Base-by-base conservation (phyloP, 2,329 filamentous ascomycete genomes). In the Ophiostoma novo-ulmi region DNA sequence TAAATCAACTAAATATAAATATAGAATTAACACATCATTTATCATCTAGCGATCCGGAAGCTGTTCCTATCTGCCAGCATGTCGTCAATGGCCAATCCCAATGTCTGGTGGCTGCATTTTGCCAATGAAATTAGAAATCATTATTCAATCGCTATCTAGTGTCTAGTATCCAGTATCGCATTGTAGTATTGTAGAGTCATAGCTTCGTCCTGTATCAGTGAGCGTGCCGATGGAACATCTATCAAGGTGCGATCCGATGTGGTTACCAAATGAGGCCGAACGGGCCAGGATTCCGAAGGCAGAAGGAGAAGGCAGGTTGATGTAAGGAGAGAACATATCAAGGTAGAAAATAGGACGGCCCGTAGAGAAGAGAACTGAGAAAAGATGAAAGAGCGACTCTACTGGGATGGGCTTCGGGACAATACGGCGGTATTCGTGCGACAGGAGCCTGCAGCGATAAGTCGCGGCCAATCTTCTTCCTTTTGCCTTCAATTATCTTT, bases 41-140 rank as follows among this genome's bases (percentile, higher is more conserved):
- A 48, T 48, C 44, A 48, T 17, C 26, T n/a, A 63, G 55, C 58
- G 58, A 63, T 63, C 58, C 58, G 58, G 58, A 63, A 63, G 58
- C 26, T 31, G 58, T 35, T 63, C 26, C 58, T 63, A 35, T 58
- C 52, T n/a, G 4, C 52, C 52, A 58, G 52, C 52, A 11, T 26
- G 58, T 6, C 26, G 26, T 5, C 52, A 31, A 35, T 63, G 58
- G 58, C 58, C 58, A 63, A 63, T 63, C 58, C 58, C 11, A 17
- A 17, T 2, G 58, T 13, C 10, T 13, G 26, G 26, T 17, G 58
- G 58, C 58, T 63, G 58, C 58, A 5, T 58, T 22, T 58, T 58
- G n/a, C 8, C 52, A 26, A 26, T 26, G 11, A 6, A 58, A 58
- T 26, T 58, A 31, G 11, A 58, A 58, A 58, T 58, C 52, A 63